phyloP scores from a whole-genome alignment of 768 basidiomycete species.

The Clitopilus hobsonii region DNA sequence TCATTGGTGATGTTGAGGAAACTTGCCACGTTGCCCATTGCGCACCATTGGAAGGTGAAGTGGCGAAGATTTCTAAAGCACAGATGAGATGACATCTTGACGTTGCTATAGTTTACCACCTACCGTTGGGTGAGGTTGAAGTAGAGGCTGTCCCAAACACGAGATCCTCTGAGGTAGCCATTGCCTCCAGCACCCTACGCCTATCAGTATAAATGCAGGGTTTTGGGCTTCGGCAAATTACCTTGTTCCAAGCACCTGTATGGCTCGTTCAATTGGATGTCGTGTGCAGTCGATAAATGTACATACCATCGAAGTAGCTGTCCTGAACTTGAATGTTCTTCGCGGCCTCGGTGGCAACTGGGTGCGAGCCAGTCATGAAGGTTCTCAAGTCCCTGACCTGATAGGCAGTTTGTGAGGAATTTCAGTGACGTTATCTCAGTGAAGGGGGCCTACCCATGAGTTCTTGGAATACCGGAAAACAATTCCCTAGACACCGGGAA shows the following conservation, averaged over 20 bases:
- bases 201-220: background rate
- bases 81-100: background rate
- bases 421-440: background rate
- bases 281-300: background rate
- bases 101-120: background rate
- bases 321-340: conserved; percentile 12
- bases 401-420: background rate
- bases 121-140: conserved; percentile 9
- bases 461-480: conserved; percentile 8
- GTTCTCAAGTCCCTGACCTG: conserved; percentile 7
- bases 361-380: conserved; percentile 8
- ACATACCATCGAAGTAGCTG: conserved; percentile 10
- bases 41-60: conserved; percentile 11
- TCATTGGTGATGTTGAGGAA: conserved; percentile 10
- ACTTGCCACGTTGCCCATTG: conserved; percentile 11
- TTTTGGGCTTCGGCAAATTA: background rate
- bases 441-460: background rate
- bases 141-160: conserved; percentile 12
- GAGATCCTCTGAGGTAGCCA: conserved; percentile 9
- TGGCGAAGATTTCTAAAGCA: conserved; percentile 4
- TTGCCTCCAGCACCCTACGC: conserved; percentile 9
- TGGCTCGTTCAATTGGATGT: background rate
- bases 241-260: conserved; percentile 11
- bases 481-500: too few species aligned
- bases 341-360: conserved; percentile 9